Evolutionary conservation across 164 flowering plant species (phyloP), one percentile per base, ranked within the genome.

Genomic region (Dillenia suffruticosa): DNA sequence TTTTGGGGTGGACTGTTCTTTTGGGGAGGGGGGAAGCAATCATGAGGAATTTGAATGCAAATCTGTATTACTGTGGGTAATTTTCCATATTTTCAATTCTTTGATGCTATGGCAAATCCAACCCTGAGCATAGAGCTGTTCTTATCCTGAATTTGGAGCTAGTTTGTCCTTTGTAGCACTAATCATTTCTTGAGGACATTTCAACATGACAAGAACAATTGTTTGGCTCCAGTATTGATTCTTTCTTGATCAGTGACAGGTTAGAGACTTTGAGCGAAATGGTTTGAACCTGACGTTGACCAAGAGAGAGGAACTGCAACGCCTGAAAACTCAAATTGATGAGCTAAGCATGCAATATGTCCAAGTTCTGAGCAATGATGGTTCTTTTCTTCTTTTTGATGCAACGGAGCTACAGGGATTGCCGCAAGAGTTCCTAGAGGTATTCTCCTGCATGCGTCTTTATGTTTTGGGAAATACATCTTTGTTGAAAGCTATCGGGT

Each of bases 261-360:
- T 94, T 65, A 77, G 75, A 76, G 97, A 88, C 62, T 95, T 86
- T 74, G 97, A 95, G 73, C 83, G 82, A 53, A 92, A 85, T 84
- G 99, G 99, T n/a, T 66, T 90, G 78, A 85, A 82, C 72, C 94
- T 95, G 45, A 82, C 94, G 44, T 61, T 61, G 65, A 77, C 89
- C 59, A 95, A 88, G 75, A 84, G 82, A 72, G 84, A 86, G 70
- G 96, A 95, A 72, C 75, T 87, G 66, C 85, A 81, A 51, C 84
- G 89, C 6, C 66, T 95, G 78, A 84, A 67, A 72, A 50, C 61
- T 59, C 79, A 85, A 63, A 85, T 95, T 54, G 90, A 85, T 71
- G 88, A 85, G 54, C 83, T 88, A 51, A 84, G 97, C 68, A 72
- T 77, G 70, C 78, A 45, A 49, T 95, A 92, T 73, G 76, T 95